Base-by-base conservation (phyloP, 2,329 filamentous ascomycete genomes). In the Cordyceps cicadae region DNA sequence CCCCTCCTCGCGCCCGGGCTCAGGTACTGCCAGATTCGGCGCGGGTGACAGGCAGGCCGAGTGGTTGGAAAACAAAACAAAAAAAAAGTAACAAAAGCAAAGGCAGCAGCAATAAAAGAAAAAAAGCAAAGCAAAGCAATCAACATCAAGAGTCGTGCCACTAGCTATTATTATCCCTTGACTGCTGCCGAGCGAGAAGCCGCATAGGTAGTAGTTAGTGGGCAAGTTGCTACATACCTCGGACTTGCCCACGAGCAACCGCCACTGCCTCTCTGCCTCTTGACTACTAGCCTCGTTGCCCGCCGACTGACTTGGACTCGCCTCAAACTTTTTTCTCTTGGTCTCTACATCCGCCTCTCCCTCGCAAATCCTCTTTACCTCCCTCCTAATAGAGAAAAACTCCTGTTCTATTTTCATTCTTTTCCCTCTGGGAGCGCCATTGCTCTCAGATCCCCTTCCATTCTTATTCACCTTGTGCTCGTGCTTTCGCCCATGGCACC, bases 241-340 rank as follows among this genome's bases (percentile, higher is more conserved):
- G 17, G 17, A 43, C 39, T n/a, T 43, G 17, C 45, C 45, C n/a
- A 45, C 43, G n/a, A 45, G 21, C 19, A 26, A 26, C 45, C 45
- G 45, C 43, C 14, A 39, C 34, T 50, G 32, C 45, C 46, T 14
- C 12, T 12, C 34, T 50, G 32, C 45, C 46, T 14, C 12, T 12
- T 14, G 14, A 19, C 34, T 49, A 45, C 34, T 57, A 57, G 46
- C 54, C 45, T 57, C 54, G 54, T 46, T 43, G 19, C 54, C 45
- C 46, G 19, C 21, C 46, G 14, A 37, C 32, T 29, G 41, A 37
- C 34, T 57, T 49, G 54, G 29, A 32, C 29, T 21, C 45, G 48
- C 56, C 26, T 59, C 56, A 59, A 52, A 45, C 48, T 52, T 59
- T 59, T 52, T 55, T 59, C 52, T 46, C 46, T 46, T 43, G 39